phyloP scores from a whole-genome alignment of 2,329 filamentous ascomycete species.

The Paraphaeosphaeria sporulosa region DNA sequence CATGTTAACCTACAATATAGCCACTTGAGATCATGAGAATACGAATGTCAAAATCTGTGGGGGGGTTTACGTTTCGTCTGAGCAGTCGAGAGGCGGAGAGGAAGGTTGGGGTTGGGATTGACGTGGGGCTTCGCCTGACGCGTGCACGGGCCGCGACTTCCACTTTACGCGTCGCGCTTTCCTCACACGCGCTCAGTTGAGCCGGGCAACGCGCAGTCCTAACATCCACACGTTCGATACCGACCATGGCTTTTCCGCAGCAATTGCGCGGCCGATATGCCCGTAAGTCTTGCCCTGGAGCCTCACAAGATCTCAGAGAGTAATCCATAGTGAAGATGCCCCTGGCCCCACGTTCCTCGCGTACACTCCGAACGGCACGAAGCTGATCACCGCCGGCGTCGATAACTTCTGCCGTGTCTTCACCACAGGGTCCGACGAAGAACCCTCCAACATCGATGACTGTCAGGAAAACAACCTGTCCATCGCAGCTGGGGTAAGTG shows the following conservation, averaged over 20 bases:
- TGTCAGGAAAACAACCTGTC: conserved; percentile 85
- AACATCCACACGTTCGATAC: conserved; percentile 1
- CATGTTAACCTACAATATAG: no score
- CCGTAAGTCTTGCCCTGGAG: conserved; percentile 29
- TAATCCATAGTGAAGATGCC: conserved; percentile 67
- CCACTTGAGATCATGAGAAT: not conserved
- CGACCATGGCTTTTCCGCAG: conserved; percentile 25
- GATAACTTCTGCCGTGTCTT: conserved; percentile 95
- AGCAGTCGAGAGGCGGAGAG: not conserved
- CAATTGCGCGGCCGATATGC: conserved; percentile 41
- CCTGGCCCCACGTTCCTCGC: conserved; percentile 85
- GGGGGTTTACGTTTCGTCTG: not conserved
- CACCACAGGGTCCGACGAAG: conserved; percentile 87
- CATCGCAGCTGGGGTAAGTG: conserved; percentile 71
- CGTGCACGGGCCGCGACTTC: conserved; percentile 12
- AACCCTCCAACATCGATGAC: conserved; percentile 91
- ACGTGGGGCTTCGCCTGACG: not conserved
- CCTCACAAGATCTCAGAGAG: conserved; percentile 8
- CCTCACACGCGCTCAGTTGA: conserved; percentile 4
- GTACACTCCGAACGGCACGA: conserved; percentile 88
- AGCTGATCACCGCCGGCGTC: conserved; percentile 87
- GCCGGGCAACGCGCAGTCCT: not conserved
- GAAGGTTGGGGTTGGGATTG: not conserved
- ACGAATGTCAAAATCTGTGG: no score
- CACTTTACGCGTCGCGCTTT: conserved; percentile 20